Conservation (phyloP, 1,284 basidiomycete species). For the Phaffia rhodozyma region DNA sequence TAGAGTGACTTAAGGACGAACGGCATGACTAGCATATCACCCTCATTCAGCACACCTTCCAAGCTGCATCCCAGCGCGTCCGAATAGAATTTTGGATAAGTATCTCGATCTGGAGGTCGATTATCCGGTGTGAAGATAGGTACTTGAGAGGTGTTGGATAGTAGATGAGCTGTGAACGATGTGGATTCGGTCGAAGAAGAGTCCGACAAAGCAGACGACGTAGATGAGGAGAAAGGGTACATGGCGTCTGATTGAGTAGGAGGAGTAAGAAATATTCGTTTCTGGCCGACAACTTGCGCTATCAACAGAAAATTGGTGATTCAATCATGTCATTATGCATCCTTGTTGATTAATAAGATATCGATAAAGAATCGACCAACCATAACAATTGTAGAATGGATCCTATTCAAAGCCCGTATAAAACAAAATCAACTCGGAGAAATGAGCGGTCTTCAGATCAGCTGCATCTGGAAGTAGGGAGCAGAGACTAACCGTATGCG, state of each 20-base stretch:
- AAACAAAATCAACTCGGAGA: neutral
- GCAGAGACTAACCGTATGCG: constrained; percentile 65
- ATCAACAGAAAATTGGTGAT: neutral
- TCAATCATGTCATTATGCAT: constrained; percentile 15
- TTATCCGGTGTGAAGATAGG: constrained; percentile 27
- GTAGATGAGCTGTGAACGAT: constrained; percentile 24
- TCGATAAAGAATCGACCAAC: constrained; percentile 37
- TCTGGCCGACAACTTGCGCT: constrained; percentile 80
- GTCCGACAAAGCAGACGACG: constrained; percentile 19
- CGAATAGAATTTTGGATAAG: constrained; percentile 42
- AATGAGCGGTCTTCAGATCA: constrained; percentile 2
- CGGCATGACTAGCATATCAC: constrained; percentile 79
- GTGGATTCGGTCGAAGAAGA: constrained; percentile 8
- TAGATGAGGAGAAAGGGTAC: constrained; percentile 43
- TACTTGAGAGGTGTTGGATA: constrained; percentile 38
- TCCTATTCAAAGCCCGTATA: constrained; percentile 46
- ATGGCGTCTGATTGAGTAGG: constrained; percentile 47
- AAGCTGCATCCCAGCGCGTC: constrained; percentile 53
- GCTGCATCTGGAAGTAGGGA: constrained; percentile 11
- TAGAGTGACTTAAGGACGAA: too few relatives aligned
- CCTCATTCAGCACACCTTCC: constrained; percentile 55
- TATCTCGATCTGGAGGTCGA: constrained; percentile 25
- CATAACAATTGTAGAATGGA: constrained; percentile 83
- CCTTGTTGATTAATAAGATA: neutral
- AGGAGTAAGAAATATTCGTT: constrained; percentile 86